Evolutionary conservation across 2,329 filamentous ascomycete genomes (phyloP).

Genomic region (Nothomitra cinnamomea): DNA sequence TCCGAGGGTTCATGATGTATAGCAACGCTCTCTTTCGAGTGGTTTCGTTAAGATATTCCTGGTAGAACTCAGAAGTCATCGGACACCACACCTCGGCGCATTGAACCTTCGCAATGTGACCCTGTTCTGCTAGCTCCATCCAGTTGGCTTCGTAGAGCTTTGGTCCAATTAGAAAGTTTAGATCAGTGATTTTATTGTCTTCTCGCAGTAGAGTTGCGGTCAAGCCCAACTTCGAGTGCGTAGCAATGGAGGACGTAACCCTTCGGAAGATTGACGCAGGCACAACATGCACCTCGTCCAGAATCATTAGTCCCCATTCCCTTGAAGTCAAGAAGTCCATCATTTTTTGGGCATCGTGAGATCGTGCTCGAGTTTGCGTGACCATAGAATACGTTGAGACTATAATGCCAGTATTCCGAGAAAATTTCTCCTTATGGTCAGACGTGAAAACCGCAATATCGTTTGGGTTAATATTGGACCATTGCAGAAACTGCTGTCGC

Average conservation of each 20-base stretch:
- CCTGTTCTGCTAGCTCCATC: conserved; percentile 96
- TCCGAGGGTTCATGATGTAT: conserved; percentile 94
- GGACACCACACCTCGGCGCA: conserved; percentile 98
- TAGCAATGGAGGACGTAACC: conserved; percentile 83
- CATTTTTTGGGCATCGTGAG: conserved; percentile 90
- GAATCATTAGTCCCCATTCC: conserved; percentile 94
- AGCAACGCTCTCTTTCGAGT: conserved; percentile 51
- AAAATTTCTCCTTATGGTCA: conserved; percentile 74
- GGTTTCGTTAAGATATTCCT: conserved; percentile 66
- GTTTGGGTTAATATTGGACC: conserved; percentile 93
- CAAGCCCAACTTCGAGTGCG: conserved; percentile 84
- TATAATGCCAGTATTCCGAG: conserved; percentile 83
- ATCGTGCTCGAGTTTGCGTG: conserved; percentile 72
- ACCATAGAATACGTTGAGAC: conserved; percentile 99
- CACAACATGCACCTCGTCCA: conserved; percentile 96
- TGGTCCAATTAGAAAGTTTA: conserved; percentile 94
- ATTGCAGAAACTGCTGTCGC: conserved; percentile 91
- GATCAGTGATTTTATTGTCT: conserved; percentile 93
- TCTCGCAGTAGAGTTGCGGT: conserved; percentile 89
- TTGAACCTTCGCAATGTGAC: conserved; percentile 91
- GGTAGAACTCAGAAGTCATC: conserved; percentile 97
- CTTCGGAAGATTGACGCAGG: conserved; percentile 92
- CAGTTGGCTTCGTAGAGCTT: conserved; percentile 98
- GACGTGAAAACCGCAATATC: conserved; percentile 93
- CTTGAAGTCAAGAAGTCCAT: conserved; percentile 81